These are phyloP conservation scores for Hexamita inflata DNA, from an alignment of 208 protist genomes.

Conservation along the genomic window DNA sequence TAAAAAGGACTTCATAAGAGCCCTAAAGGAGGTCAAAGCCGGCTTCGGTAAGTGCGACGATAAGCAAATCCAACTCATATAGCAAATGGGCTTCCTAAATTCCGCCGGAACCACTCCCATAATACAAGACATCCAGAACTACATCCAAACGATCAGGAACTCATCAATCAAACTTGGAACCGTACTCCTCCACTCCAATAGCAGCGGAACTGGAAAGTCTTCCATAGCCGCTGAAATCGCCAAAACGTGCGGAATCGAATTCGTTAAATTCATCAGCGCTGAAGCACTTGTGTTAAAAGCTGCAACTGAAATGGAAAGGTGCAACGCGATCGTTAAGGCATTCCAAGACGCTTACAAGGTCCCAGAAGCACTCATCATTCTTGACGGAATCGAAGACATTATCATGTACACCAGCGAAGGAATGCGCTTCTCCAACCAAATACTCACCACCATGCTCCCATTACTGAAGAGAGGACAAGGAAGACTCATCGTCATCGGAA, in stretches of 20 bases:
- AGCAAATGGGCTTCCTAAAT: not conserved
- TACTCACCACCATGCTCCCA: constrained; percentile 66
- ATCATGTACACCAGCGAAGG: constrained; percentile 81
- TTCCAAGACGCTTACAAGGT: constrained; percentile 97
- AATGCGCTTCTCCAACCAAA: constrained; percentile 84
- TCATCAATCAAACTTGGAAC: not conserved
- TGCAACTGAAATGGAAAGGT: constrained; percentile 42
- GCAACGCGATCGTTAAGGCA: constrained; percentile 44
- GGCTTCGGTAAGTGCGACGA: constrained; percentile 75
- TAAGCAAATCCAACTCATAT: not conserved
- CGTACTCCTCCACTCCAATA: not conserved
- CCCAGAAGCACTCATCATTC: constrained; percentile 72
- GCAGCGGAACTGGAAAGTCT: constrained; percentile 73
- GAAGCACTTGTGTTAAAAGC: constrained; percentile 69
- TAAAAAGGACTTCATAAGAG: constrained; percentile 56
- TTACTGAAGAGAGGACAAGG: not conserved
- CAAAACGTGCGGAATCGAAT: constrained; percentile 69
- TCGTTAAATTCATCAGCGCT: constrained; percentile 79
- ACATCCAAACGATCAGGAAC: not conserved
- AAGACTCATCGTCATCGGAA: constrained; percentile 21
- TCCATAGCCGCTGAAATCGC: constrained; percentile 73
- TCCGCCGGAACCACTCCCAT: not conserved
- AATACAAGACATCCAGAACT: not conserved
- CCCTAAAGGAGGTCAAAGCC: constrained; percentile 69
- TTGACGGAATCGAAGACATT: constrained; percentile 86